Percentiles rank a stretch among this genome's conserved stretches.
phyloP scores from a whole-genome alignment of 306 rosid genomes.

The Cotoneaster glaucophyllus region DNA sequence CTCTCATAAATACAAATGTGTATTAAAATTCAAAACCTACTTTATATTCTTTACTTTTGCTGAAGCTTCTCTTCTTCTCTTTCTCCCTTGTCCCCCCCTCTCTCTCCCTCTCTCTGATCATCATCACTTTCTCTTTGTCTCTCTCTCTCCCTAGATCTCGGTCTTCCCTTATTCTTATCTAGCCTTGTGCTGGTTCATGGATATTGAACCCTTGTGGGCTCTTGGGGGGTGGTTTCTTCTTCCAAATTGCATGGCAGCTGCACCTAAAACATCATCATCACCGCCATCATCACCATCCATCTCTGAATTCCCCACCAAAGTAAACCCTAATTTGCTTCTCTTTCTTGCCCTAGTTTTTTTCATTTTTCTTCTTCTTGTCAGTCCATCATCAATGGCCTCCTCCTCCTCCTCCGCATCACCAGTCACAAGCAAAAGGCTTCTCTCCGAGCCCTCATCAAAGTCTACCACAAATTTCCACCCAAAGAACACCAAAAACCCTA shows the following conservation, averaged over 20 bases:
- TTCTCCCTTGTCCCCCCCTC: neutral
- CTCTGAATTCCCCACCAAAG: conserved; percentile 40
- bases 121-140: conserved; percentile 2
- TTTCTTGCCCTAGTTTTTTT: conserved; percentile 43
- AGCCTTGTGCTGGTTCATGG: conserved; percentile 87
- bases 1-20: conserved; percentile 34
- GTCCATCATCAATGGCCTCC: conserved; percentile 39
- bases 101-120: conserved; percentile 1
- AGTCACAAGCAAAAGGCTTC: conserved; percentile 25
- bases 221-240: conserved; percentile 96
- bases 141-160: conserved; percentile 15
- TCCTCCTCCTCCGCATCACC: neutral
- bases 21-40: conserved; percentile 57
- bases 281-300: conserved; percentile 33
- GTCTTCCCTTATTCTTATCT: conserved; percentile 23
- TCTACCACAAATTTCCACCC: conserved; percentile 45
- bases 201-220: conserved; percentile 96
- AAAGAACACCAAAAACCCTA: conserved; percentile 15
- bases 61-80: conserved; percentile 61
- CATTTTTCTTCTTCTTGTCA: conserved; percentile 50
- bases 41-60: conserved; percentile 52
- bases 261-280: conserved; percentile 47
- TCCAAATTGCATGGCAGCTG: conserved; percentile 87
- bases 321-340: conserved; percentile 30
- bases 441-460: conserved; percentile 26